Evolutionary conservation across 2,329 filamentous ascomycete genomes (phyloP).

Genomic region (Fusarium pseudograminearum): DNA sequence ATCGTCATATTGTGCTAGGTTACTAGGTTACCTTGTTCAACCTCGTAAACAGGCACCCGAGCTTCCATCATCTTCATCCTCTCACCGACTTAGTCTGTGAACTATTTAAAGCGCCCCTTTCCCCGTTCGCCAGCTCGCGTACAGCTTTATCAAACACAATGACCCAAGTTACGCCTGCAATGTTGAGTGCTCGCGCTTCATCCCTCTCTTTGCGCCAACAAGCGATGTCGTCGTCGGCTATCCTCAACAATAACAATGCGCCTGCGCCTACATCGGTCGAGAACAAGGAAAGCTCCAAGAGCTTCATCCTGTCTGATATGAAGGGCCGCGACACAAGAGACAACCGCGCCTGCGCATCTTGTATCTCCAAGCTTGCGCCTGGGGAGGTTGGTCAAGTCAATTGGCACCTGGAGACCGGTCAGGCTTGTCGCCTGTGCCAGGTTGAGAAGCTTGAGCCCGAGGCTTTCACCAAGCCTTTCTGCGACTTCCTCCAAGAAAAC

Average conservation of each 20-base stretch:
- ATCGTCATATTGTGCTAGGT: slow-evolving; percentile 30
- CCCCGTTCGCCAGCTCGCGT: slow-evolving; percentile 16
- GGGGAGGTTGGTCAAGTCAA: slow-evolving; percentile 50
- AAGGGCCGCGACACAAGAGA: slow-evolving; percentile 51
- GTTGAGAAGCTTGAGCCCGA: slow-evolving; percentile 63
- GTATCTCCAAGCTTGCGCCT: slow-evolving; percentile 52
- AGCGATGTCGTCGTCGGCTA: slow-evolving; percentile 48
- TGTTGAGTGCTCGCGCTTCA: slow-evolving; percentile 59
- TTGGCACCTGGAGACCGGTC: slow-evolving; percentile 45
- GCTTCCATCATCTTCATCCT: slow-evolving; percentile 7
- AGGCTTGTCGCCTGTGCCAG: slow-evolving; percentile 54
- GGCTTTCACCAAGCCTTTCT: slow-evolving; percentile 84
- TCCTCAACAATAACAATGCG: slow-evolving; percentile 44
- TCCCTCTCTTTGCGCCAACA: slow-evolving; percentile 60
- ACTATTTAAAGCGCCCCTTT: neutral
- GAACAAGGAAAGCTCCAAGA: slow-evolving; percentile 46
- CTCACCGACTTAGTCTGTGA: slow-evolving; percentile 4
- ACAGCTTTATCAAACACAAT: slow-evolving; percentile 48
- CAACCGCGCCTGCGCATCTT: slow-evolving; percentile 55
- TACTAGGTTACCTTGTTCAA: slow-evolving; percentile 5
- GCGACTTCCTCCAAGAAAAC: slow-evolving; percentile 87
- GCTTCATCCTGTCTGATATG: slow-evolving; percentile 64
- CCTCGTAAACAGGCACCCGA: slow-evolving; percentile 21
- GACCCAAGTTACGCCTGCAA: slow-evolving; percentile 60
- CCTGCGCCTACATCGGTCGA: slow-evolving; percentile 42